Evolutionary conservation across 441 rosid genomes (phyloP).

Genomic region (Omphalea diandra): DNA sequence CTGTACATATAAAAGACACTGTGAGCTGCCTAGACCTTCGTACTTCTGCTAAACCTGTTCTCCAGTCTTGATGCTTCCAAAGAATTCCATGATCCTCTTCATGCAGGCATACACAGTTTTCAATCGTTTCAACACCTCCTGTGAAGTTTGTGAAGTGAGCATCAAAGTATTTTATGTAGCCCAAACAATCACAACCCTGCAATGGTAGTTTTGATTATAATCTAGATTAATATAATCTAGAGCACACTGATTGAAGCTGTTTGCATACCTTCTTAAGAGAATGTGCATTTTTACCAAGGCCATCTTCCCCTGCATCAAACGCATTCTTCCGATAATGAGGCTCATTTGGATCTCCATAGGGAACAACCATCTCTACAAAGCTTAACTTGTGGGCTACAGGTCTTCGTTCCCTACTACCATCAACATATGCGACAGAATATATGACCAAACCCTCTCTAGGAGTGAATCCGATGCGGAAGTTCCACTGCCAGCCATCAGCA

Average conservation of each 20-base stretch:
- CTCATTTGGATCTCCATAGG: slow-evolving; percentile 92
- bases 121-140: slow-evolving; percentile 89
- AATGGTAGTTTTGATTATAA: slow-evolving; percentile 14
- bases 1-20: slow-evolving; percentile 75
- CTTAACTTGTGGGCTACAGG: slow-evolving; percentile 88
- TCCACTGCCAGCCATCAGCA: slow-evolving; percentile 63
- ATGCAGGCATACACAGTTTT: slow-evolving; percentile 88
- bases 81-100: slow-evolving; percentile 92
- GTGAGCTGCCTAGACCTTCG: slow-evolving; percentile 83
- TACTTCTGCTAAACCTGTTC: slow-evolving; percentile 92
- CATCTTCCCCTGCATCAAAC: slow-evolving; percentile 96
- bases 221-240: slow-evolving; percentile 5
- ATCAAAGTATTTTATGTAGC: slow-evolving; percentile 81
- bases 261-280: slow-evolving; percentile 76
- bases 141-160: slow-evolving; percentile 89
- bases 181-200: slow-evolving; percentile 93
- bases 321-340: slow-evolving; percentile 93
- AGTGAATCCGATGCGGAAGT: slow-evolving; percentile 86
- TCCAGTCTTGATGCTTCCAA: slow-evolving; percentile 98
- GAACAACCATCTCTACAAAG: slow-evolving; percentile 94
- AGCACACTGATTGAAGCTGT: slow-evolving; percentile 14
- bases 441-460: slow-evolving; percentile 89
- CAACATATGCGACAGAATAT: slow-evolving; percentile 83
- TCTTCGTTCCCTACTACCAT: slow-evolving; percentile 85
- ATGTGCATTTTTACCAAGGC: slow-evolving; percentile 92